Conservation (phyloP, 2,329 filamentous ascomycete species). For the Trichoderma koningiopsis region DNA sequence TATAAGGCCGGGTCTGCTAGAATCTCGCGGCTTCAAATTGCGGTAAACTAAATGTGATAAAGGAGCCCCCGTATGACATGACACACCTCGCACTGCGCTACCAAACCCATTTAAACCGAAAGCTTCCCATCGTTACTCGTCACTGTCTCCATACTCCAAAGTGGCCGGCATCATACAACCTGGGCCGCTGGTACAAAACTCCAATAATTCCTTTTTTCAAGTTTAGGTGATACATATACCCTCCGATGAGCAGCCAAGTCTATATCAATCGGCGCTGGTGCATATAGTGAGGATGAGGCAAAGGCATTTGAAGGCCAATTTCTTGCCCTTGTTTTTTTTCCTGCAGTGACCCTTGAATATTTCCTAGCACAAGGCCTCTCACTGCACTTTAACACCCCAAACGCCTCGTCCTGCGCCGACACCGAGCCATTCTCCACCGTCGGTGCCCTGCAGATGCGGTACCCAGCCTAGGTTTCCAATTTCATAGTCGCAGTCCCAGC, state of each 20-base stretch:
- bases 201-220: conserved; percentile 15
- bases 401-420: conserved; percentile 79
- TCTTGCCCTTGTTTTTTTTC: too few relatives aligned
- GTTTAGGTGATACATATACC: conserved; percentile 21
- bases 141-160: conserved; percentile 21
- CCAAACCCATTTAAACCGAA: conserved; percentile 17
- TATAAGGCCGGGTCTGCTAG: conserved; percentile 10
- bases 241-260: conserved; percentile 2
- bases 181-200: conserved; percentile 22
- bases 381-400: conserved; percentile 67
- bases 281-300: neutral
- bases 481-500: conserved; percentile 86
- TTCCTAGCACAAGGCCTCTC: conserved; percentile 23
- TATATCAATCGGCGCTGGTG: conserved; percentile 21
- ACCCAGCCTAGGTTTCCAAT: conserved; percentile 85
- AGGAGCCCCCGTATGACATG: conserved; percentile 15
- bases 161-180: conserved; percentile 5
- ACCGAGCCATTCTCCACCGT: conserved; percentile 81
- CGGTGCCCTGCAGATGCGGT: conserved; percentile 67
- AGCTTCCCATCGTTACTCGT: conserved; percentile 25
- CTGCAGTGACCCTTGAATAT: neutral
- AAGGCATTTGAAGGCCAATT: neutral
- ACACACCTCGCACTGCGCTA: conserved; percentile 13
- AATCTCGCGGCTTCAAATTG: conserved; percentile 23
- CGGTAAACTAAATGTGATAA: conserved; percentile 19